Percentiles rank a stretch among this genome's conserved stretches.
These are phyloP conservation scores for Tolypocladium tundrense DNA, from an alignment of 2,329 filamentous ascomycete species.

Conservation along the genomic window DNA sequence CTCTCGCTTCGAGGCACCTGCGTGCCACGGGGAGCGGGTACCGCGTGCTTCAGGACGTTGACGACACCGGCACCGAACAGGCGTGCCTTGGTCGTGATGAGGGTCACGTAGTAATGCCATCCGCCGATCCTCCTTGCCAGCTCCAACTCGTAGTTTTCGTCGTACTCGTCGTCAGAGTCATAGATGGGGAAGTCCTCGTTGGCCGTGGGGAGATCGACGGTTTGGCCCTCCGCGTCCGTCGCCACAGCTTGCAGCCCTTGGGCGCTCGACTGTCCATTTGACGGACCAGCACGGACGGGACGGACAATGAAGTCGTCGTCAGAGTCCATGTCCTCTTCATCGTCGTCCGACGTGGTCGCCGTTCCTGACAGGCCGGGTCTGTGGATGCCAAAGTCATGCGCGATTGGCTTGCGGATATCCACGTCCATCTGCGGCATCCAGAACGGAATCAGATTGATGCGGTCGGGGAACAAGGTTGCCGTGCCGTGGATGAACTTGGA, in stretches of 20 bases:
- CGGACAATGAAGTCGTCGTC: conserved; percentile 45
- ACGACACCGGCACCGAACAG: conserved; percentile 30
- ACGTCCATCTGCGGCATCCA: conserved; percentile 99
- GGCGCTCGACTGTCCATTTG: conserved; percentile 26
- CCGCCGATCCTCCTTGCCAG: conserved; percentile 69
- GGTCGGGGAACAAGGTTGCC: conserved; percentile 73
- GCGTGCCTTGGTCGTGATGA: conserved; percentile 37
- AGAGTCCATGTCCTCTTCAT: conserved; percentile 61
- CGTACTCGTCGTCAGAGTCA: conserved; percentile 72
- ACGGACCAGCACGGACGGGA: conserved; percentile 4
- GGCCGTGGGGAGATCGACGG: conserved; percentile 47
- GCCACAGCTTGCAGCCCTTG: conserved; percentile 34
- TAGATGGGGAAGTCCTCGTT: conserved; percentile 77
- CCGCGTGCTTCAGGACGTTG: conserved; percentile 35
- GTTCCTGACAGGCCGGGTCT: conserved; percentile 65
- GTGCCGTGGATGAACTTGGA: conserved; percentile 98
- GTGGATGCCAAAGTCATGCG: conserved; percentile 83
- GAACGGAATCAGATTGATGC: conserved; percentile 85
- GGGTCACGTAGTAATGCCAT: conserved; percentile 59
- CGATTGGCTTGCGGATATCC: conserved; percentile 88
- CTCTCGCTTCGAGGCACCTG: conserved; percentile 48
- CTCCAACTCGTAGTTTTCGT: conserved; percentile 64
- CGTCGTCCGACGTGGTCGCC: conserved; percentile 67
- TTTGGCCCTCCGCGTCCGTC: conserved; percentile 73
- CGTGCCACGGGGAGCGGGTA: conserved; percentile 45